Conservation (phyloP, 192 early-diverging fungal species). For the Radiomyces spectabilis region DNA sequence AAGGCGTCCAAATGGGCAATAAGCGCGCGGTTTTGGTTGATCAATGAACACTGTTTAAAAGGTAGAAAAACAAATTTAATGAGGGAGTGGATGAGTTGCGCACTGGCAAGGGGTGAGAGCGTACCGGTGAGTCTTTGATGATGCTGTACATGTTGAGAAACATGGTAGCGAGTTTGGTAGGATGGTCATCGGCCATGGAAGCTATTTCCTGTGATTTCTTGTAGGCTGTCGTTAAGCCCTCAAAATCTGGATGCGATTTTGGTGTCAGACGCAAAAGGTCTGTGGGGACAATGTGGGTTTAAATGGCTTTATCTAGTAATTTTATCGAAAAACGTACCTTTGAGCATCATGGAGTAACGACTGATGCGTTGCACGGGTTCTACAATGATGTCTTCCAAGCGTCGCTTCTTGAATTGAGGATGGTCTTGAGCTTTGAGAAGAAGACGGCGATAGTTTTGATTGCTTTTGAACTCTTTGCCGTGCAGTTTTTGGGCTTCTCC, state of each 20-base stretch:
- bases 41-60: constrained; percentile 17
- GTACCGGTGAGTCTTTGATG: constrained; percentile 26
- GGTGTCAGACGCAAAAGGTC: constrained; percentile 24
- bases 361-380: constrained; percentile 32
- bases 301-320: background rate
- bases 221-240: constrained; percentile 10
- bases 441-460: constrained; percentile 42
- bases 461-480: constrained; percentile 43
- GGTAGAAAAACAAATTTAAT: no score
- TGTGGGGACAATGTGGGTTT: background rate
- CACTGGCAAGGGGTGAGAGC: no score
- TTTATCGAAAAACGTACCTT: constrained; percentile 10
- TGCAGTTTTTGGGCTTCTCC: constrained; percentile 46
- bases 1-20: constrained; percentile 19
- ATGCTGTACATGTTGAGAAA: constrained; percentile 22
- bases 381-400: constrained; percentile 27
- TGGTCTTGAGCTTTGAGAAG: constrained; percentile 45
- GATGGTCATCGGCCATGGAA: constrained; percentile 28
- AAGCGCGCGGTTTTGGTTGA: constrained; percentile 23
- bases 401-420: constrained; percentile 49
- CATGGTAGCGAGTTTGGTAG: constrained; percentile 25
- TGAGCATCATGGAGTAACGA: constrained; percentile 29
- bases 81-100: no score
- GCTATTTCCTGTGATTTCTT: constrained; percentile 20
- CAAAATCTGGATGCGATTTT: constrained; percentile 14